A percentile compares a stretch with the other conserved stretches of the same genome.
Evolutionary conservation across 2,329 filamentous ascomycete genomes (phyloP).

Genomic region (Penicillium decumbens): DNA sequence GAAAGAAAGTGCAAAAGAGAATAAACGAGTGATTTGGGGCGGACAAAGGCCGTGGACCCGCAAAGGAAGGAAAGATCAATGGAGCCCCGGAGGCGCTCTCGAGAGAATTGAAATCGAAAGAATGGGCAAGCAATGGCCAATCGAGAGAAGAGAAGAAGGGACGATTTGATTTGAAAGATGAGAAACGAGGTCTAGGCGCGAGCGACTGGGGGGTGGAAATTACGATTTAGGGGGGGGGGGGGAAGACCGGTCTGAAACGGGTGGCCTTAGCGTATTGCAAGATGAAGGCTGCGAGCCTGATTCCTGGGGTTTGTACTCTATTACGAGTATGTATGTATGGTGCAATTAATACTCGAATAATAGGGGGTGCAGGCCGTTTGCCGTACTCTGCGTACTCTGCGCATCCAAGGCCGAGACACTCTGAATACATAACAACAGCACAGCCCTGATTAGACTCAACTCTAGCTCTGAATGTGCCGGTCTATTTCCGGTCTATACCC

Average conservation of each 20-base stretch:
- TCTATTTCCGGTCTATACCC: slow-evolving; percentile 7
- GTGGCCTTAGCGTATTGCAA: neutral
- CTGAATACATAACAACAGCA: neutral
- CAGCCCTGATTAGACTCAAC: slow-evolving; percentile 1
- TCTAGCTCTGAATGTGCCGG: neutral
- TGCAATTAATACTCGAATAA: too few species aligned
- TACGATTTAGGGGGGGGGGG: neutral
- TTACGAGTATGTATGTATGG: too few species aligned
- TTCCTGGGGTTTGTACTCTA: neutral
- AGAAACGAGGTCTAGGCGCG: slow-evolving; percentile 17
- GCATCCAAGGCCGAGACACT: neutral
- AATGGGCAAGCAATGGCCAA: slow-evolving; percentile 14
- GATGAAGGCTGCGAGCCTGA: neutral
- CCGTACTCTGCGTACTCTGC: neutral
- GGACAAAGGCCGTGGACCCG: slow-evolving; percentile 16
- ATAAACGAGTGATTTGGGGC: slow-evolving; percentile 23
- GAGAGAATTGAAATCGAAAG: slow-evolving; percentile 5
- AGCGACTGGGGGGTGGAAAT: neutral
- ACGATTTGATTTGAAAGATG: slow-evolving; percentile 15
- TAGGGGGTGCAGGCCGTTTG: neutral
- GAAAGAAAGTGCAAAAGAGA: slow-evolving; percentile 9
- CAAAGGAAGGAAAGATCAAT: slow-evolving; percentile 18
- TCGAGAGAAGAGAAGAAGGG: slow-evolving; percentile 15
- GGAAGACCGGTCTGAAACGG: neutral
- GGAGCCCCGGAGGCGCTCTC: slow-evolving; percentile 19